phyloP scores from a whole-genome alignment of 2,329 filamentous ascomycete genomes.

The Macrophomina pseudophaseolina region DNA sequence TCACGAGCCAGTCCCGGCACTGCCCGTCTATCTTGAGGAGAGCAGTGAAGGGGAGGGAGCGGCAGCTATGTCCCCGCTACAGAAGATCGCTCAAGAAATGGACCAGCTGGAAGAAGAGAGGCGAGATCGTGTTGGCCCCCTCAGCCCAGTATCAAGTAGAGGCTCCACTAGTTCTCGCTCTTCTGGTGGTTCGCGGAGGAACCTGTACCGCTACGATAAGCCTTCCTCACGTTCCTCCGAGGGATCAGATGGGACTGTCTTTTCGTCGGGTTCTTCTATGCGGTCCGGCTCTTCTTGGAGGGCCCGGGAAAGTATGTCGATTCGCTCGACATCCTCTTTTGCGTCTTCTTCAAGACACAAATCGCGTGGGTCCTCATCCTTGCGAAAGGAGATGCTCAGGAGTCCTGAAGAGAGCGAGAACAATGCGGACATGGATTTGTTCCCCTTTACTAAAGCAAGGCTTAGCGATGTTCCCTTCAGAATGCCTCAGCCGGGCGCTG shows the following conservation, averaged over 20 bases:
- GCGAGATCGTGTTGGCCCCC: constrained; percentile 66
- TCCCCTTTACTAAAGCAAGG: constrained; percentile 81
- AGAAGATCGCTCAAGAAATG: constrained; percentile 75
- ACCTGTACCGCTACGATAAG: constrained; percentile 53
- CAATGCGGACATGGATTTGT: constrained; percentile 70
- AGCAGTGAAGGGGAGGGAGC: constrained; percentile 69
- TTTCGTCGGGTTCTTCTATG: constrained; percentile 68
- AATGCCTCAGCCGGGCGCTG: constrained; percentile 61
- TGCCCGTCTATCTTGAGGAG: constrained; percentile 55
- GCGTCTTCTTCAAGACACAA: constrained; percentile 43
- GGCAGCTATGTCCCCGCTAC: constrained; percentile 67
- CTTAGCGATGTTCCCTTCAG: constrained; percentile 84
- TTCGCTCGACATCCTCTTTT: constrained; percentile 58
- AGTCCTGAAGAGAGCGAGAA: constrained; percentile 74
- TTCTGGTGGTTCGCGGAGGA: constrained; percentile 53
- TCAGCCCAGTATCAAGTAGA: constrained; percentile 71
- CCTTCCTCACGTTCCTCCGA: constrained; percentile 43
- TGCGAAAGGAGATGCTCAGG: constrained; percentile 79
- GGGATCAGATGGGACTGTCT: constrained; percentile 60
- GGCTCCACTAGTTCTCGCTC: constrained; percentile 61
- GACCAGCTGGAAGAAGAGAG: constrained; percentile 67
- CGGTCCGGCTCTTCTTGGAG: constrained; percentile 38
- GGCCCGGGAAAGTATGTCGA: constrained; percentile 62
- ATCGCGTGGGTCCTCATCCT: constrained; percentile 58
- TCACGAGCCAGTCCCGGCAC: constrained; percentile 37